Conservation (phyloP, 1,139 yeast genomes). For the Geotrichum australiense region DNA sequence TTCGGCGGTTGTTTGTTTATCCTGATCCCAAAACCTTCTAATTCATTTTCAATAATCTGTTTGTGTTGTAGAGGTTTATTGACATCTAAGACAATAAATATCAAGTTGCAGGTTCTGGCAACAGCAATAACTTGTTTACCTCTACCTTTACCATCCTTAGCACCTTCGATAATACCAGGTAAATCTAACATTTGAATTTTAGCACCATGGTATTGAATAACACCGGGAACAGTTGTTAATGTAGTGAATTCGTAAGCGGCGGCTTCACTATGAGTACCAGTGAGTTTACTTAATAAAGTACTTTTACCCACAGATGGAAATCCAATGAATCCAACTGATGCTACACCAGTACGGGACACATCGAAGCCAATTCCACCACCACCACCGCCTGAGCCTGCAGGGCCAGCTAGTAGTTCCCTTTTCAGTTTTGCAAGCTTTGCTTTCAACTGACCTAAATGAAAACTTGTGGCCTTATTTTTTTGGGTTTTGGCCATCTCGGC, state of each 20-base stretch:
- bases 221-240: constrained; percentile 95
- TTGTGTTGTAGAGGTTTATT: constrained; percentile 94
- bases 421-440: constrained; percentile 93
- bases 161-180: constrained; percentile 99
- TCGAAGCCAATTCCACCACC: constrained; percentile 88
- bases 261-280: constrained; percentile 95
- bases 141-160: constrained; percentile 98
- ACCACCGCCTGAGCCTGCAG: constrained; percentile 78
- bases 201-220: constrained; percentile 92
- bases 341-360: constrained; percentile 96
- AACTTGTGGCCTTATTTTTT: constrained; percentile 91
- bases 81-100: constrained; percentile 90
- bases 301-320: constrained; percentile 47
- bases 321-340: constrained; percentile 94
- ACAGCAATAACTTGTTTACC: constrained; percentile 99
- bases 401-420: constrained; percentile 80
- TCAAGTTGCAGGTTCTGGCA: constrained; percentile 88
- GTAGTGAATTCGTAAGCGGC: constrained; percentile 98
- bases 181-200: constrained; percentile 95
- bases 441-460: constrained; percentile 93
- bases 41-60: constrained; percentile 83
- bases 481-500: constrained; percentile 94
- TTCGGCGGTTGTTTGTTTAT: constrained; percentile 89
- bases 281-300: constrained; percentile 69
- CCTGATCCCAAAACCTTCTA: constrained; percentile 96